Base-by-base conservation (phyloP, 345 rosid genomes). In the Eucalyptus tenuipes region DNA sequence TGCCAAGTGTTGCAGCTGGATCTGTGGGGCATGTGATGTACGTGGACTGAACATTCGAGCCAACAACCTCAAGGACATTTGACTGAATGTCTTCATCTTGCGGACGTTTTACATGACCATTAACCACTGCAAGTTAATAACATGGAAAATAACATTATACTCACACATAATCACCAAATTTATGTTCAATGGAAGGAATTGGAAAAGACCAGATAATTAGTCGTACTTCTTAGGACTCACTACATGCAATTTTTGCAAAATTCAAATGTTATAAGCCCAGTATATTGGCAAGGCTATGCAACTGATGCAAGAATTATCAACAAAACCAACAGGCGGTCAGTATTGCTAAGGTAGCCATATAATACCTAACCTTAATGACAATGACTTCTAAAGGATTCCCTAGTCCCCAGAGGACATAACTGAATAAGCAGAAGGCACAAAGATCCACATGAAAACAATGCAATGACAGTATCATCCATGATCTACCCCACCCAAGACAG, bases 11-110 rank as follows among this genome's bases (percentile, higher is more conserved):
- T 52, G 99, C 97, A 45, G 96, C 92, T 7, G 97, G 98, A 89
- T 96, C 99, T 13, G 93, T 94, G 1, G 99, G 99, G 90, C 99
- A 98, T 53, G 99, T 98, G 85, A 98, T 97, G 91, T 95, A 97
- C 3, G 98, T 93, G 52, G 98, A 95, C 92, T 98, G 99, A 64
- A 96, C 92, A 90, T 95, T 96, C 61, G 99, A 93, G 90, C 99
- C 98, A 89, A 95, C 91, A 50, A 98, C 94, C 93, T 98, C 99
- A 88, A 98, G 96, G 18, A 95, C 99, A 92, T 96, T 93, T 45
- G 98, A 97, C 84, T 95, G 99, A 86, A 97, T 95, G 80, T 97
- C 99, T 7, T 96, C 99, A 89, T 97, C 99, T 82, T 95, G 97
- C 4, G 95, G 94, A 33, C 98, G 97, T 91, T 96, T 97, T 88